Base-by-base conservation (phyloP, 495 filamentous ascomycete genomes). In the Trichoderma gamsii region DNA sequence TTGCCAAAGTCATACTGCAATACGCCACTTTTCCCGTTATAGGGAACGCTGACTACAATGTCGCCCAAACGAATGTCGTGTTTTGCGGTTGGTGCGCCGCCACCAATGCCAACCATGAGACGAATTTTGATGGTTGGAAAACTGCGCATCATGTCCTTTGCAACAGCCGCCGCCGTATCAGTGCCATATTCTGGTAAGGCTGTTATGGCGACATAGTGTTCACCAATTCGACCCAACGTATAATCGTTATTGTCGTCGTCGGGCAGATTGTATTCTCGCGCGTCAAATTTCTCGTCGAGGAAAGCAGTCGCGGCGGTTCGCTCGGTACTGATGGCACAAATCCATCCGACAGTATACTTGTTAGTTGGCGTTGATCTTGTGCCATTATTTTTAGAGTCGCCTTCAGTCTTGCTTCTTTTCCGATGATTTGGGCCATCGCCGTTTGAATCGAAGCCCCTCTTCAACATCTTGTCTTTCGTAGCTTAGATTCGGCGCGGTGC, bases 11-110 rank as follows among this genome's bases (percentile, higher is more conserved):
- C 75, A 59, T 77, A 79, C n/a, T 68, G 69, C 2, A 77, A 46
- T 7, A 76, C 29, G 9, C 72, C 72, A 4, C 70, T 29, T 27
- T 65, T 67, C 27, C 69, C 70, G 2, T 66, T 64, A 12, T 68
- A 51, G 3, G 71, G 71, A 5, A 74, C 61, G 59, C 67, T 71
- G 9, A 80, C 76, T 25, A 81, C 67, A 27, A 82, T 70, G 72
- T 79, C 77, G 18, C 79, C 79, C 35, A 79, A 73, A 46, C 78
- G 76, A 49, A 80, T 80, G 70, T 80, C 79, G 41, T 70, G 73
- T 16, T 44, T 11, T 32, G 11, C 1, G 18, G 11, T 32, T 23
- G 27, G 21, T 25, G n/a, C 56, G n/a, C 56, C 56, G 27, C 56
- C 18, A 11, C 56, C 56, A 21, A 61, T 32, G 56, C 9, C 56